These are phyloP conservation scores for Hemileccinum impolitum DNA, from an alignment of 768 basidiomycete genomes.

Conservation along the genomic window DNA sequence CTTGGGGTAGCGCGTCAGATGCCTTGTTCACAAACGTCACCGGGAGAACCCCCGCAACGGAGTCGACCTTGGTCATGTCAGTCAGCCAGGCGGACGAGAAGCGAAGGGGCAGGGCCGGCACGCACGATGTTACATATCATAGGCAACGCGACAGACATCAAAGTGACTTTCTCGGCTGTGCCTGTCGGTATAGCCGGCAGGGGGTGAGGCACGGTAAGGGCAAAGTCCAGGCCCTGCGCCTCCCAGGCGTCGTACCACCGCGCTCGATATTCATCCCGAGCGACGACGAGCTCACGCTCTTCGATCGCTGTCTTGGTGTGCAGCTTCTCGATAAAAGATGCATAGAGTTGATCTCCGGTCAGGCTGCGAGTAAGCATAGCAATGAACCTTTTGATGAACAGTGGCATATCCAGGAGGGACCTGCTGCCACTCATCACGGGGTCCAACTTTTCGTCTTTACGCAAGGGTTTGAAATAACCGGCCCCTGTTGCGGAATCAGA, in stretches of 20 bases:
- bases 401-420: conserved; percentile 25
- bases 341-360: conserved; percentile 25
- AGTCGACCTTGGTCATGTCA: conserved; percentile 42
- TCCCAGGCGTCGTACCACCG: conserved; percentile 40
- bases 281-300: conserved; percentile 28
- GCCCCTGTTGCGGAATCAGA: conserved; percentile 33
- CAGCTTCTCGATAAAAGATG: conserved; percentile 35
- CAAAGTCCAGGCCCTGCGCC: conserved; percentile 38
- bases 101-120: not conserved
- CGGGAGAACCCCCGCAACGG: conserved; percentile 57
- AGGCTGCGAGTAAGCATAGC: conserved; percentile 36
- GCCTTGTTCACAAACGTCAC: conserved; percentile 49
- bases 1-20: conserved; percentile 37
- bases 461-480: conserved; percentile 37
- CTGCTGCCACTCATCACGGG: conserved; percentile 25
- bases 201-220: conserved; percentile 39
- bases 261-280: conserved; percentile 22
- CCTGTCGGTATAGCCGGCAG: conserved; percentile 38
- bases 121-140: conserved; percentile 47
- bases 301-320: conserved; percentile 26
- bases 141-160: conserved; percentile 31
- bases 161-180: conserved; percentile 31
- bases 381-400: conserved; percentile 41
- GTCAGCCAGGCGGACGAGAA: not conserved
- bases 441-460: conserved; percentile 35